Percentiles rank a stretch among this genome's conserved stretches.
These are phyloP conservation scores for Blepharisma japonicum DNA, from an alignment of 73 alveolate species.

Conservation along the genomic window DNA sequence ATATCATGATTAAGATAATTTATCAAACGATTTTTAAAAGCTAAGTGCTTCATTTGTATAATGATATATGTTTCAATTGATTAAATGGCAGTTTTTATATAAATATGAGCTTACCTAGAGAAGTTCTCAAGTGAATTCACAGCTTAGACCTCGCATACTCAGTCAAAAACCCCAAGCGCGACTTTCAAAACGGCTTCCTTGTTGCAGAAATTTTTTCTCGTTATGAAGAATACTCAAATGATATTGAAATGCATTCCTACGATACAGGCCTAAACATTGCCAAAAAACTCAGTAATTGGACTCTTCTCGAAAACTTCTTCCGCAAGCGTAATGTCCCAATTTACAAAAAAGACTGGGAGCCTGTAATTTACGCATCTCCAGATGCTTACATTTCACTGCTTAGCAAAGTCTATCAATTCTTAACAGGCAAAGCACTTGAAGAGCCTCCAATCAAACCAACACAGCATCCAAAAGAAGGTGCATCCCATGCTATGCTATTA, in stretches of 20 bases:
- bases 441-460: conserved; percentile 24
- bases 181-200: conserved; percentile 90
- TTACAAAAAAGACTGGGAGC: conserved; percentile 54
- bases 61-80: neutral
- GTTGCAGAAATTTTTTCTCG: conserved; percentile 93
- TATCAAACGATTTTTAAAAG: no score
- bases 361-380: conserved; percentile 45
- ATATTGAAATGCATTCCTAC: conserved; percentile 74
- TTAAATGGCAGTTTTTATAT: neutral
- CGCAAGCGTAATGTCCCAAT: conserved; percentile 54
- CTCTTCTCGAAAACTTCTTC: conserved; percentile 58
- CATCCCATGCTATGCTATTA: neutral
- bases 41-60: neutral
- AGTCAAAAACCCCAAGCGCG: conserved; percentile 79
- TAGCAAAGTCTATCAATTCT: conserved; percentile 54
- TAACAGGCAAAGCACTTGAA: conserved; percentile 47
- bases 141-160: conserved; percentile 82
- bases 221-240: conserved; percentile 68
- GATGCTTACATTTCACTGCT: conserved; percentile 54
- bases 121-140: conserved; percentile 89
- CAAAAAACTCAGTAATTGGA: conserved; percentile 74
- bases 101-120: conserved; percentile 62
- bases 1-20: no score
- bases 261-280: conserved; percentile 65
- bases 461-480: conserved; percentile 14